These are phyloP conservation scores for Yamadazyma dushanensis DNA, from an alignment of 1,139 yeast species.

Conservation along the genomic window DNA sequence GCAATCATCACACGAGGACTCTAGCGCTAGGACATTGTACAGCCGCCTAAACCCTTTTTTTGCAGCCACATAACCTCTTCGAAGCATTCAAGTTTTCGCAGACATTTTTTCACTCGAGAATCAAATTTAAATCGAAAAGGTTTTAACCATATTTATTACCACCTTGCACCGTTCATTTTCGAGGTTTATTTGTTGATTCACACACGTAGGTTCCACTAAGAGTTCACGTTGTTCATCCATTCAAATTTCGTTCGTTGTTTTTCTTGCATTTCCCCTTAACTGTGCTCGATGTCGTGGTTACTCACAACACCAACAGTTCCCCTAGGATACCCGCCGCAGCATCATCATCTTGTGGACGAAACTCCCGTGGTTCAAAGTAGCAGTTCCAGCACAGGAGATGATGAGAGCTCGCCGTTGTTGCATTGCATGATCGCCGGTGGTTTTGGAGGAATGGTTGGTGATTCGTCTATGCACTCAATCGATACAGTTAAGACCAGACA, in stretches of 20 bases:
- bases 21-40: constrained; percentile 80
- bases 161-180: background rate
- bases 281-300: constrained; percentile 22
- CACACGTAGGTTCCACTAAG: too few relatives aligned
- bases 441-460: constrained; percentile 92
- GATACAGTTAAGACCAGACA: constrained; percentile 97
- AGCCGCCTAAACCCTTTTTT: constrained; percentile 17
- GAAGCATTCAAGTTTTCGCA: background rate
- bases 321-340: constrained; percentile 33
- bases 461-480: constrained; percentile 88
- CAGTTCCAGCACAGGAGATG: constrained; percentile 3
- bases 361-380: constrained; percentile 3
- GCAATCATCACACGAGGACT: constrained; percentile 94
- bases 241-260: background rate
- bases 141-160: too few relatives aligned
- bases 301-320: constrained; percentile 48
- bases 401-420: constrained; percentile 42
- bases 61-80: background rate
- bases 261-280: background rate
- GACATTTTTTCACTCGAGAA: background rate
- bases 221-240: too few relatives aligned
- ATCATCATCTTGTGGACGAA: constrained; percentile 14
- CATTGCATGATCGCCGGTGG: constrained; percentile 88
- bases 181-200: too few relatives aligned
- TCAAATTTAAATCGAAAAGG: too few relatives aligned